Base-by-base conservation (phyloP, 495 filamentous ascomycete genomes). In the Copromyces sp. region DNA sequence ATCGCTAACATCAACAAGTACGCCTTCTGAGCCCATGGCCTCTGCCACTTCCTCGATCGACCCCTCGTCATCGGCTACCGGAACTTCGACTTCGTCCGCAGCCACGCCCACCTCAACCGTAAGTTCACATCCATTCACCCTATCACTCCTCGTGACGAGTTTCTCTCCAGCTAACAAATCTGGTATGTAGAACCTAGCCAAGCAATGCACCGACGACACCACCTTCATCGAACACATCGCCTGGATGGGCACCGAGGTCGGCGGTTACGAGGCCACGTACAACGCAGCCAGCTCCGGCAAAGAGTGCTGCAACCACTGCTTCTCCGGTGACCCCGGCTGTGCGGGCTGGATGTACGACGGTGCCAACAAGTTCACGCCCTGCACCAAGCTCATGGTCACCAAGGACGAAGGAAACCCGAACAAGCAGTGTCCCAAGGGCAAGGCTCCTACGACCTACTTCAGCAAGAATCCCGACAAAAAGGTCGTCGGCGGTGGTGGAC, bases 271-370 rank as follows among this genome's bases (percentile, higher is more conserved):
- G 20, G 14, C n/a, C 20, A 29, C 44, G 14, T 44, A 38, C 14
- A 74, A 74, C 70, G 61, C 40, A n/a, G 39, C 75, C 12, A 38
- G 53, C 12, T 71, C 76, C 0, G 69, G 74, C 11, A 42, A 73
- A 11, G 71, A 24, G 20, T 80, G 79, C 76, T 80, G 79, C 73
- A 53, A 38, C 3, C 8, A 14, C 0, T 79, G 79, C 70, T 70
- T 59, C 38, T 29, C 14, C 9, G 42, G 37, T 29, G 17, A 24
- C 7, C 17, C 40, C 3, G 72, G 74, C 39, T 80, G 79, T 69
- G 75, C 74, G 8, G 78, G 74, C 45, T 80, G 79, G 79, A 6
- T 78, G 24, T 78, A 70, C 71, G 47, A 75, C 29, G 47, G 24
- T 6, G 16, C 3, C 0, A 71, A 65, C 8, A 1, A 29, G 0